Evolutionary conservation across 768 basidiomycete genomes (phyloP).

Genomic region (Agrocybe chaxingu): DNA sequence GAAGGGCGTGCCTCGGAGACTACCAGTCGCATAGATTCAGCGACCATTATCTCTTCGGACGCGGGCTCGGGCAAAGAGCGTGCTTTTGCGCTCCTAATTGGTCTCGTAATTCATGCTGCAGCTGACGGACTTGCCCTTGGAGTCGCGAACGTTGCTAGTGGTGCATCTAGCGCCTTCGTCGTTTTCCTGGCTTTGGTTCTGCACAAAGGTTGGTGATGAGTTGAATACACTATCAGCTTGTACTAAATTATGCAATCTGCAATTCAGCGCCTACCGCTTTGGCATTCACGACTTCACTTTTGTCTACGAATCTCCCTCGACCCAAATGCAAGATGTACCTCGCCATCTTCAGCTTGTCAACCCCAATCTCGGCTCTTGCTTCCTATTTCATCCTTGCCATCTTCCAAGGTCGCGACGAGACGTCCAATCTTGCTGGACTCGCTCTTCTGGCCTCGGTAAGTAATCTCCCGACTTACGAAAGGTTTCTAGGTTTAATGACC

Average conservation of each 20-base stretch:
- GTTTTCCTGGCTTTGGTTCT: conserved; percentile 90
- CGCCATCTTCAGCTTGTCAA: conserved; percentile 76
- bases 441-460: conserved; percentile 84
- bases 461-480: conserved; percentile 5
- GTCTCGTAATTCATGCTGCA: conserved; percentile 82
- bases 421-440: conserved; percentile 60
- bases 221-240: background rate
- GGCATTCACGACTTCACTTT: conserved; percentile 80
- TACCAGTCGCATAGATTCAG: conserved; percentile 1
- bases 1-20: conserved; percentile 21
- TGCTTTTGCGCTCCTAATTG: conserved; percentile 77
- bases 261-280: conserved; percentile 82
- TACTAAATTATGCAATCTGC: background rate
- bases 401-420: conserved; percentile 41
- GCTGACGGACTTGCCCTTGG: conserved; percentile 94
- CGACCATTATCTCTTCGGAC: conserved; percentile 8
- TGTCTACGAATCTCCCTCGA: conserved; percentile 70
- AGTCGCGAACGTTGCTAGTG: conserved; percentile 45
- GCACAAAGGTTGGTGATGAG: conserved; percentile 69
- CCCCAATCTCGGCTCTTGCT: conserved; percentile 77
- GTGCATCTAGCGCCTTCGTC: conserved; percentile 48
- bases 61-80: conserved; percentile 25
- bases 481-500: background rate
- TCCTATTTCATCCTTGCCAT: conserved; percentile 67
- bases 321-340: conserved; percentile 72